Percentiles rank a stretch among this genome's conserved stretches.
Conservation (phyloP, 1,284 basidiomycete genomes). For the Athelia sp. region DNA sequence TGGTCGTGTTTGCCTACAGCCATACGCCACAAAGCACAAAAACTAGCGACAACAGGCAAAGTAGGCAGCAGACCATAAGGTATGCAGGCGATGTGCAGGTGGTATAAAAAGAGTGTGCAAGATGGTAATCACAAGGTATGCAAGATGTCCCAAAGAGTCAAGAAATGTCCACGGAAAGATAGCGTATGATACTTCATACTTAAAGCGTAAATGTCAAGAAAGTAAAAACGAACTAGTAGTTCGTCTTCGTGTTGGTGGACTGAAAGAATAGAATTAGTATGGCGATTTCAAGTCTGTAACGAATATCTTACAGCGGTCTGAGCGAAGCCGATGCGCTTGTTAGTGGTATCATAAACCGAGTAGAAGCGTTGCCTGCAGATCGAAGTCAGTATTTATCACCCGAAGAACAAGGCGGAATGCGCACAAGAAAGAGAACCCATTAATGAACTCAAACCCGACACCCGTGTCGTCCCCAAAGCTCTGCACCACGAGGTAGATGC, state of each 20-base stretch:
- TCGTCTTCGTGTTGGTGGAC: background rate
- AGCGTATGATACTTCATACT: no score
- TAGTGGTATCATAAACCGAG: constrained; percentile 32
- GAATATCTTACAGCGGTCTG: constrained; percentile 16
- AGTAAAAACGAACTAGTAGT: background rate
- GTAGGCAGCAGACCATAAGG: no score
- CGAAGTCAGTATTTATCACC: constrained; percentile 4
- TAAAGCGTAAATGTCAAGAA: no score
- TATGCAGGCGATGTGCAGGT: no score
- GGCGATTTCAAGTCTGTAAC: no score
- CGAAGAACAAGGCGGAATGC: background rate
- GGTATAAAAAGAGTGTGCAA: no score
- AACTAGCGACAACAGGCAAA: no score
- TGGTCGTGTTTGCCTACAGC: no score
- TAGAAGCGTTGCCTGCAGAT: constrained; percentile 30
- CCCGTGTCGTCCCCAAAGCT: constrained; percentile 35
- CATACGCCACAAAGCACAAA: no score
- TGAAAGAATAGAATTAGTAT: constrained; percentile 2
- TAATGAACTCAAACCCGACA: background rate
- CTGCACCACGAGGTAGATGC: constrained; percentile 47
- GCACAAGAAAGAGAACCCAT: background rate
- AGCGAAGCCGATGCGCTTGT: constrained; percentile 31
- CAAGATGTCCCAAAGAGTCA: no score
- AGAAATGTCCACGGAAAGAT: no score
- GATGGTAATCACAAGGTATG: no score